phyloP scores from a whole-genome alignment of 768 basidiomycete species.

The Sarcomyxa edulis region DNA sequence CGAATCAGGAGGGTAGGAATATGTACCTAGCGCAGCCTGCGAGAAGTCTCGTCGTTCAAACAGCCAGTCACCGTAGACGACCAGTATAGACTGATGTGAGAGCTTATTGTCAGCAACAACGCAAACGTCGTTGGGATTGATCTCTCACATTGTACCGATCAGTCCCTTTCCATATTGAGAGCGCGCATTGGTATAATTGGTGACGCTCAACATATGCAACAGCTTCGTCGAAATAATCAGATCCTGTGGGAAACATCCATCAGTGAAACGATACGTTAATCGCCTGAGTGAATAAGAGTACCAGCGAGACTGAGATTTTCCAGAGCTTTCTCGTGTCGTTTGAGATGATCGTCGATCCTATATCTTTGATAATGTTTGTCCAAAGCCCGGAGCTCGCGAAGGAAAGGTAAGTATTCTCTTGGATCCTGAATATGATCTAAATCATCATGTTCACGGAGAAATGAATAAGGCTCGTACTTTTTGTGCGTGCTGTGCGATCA shows the following conservation, averaged over 20 bases:
- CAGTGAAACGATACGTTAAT: not conserved
- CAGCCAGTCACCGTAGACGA: constrained; percentile 81
- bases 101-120: constrained; percentile 6
- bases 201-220: constrained; percentile 75
- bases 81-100: constrained; percentile 53
- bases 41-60: constrained; percentile 80
- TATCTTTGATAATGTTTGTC: constrained; percentile 83
- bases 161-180: constrained; percentile 68
- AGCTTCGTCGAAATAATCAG: constrained; percentile 73
- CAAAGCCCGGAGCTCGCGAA: constrained; percentile 79
- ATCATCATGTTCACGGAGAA: not conserved
- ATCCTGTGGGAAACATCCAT: constrained; percentile 36
- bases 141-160: constrained; percentile 54
- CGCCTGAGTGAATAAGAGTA: constrained; percentile 15
- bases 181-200: constrained; percentile 66
- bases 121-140: not conserved
- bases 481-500: constrained; percentile 96
- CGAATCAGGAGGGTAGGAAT: constrained; percentile 1
- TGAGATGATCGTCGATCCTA: constrained; percentile 89
- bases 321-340: constrained; percentile 70
- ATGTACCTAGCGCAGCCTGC: constrained; percentile 77
- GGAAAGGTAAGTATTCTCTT: constrained; percentile 94
- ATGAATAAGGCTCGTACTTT: constrained; percentile 57
- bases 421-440: constrained; percentile 66
- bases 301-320: constrained; percentile 72